Evolutionary conservation across 139 green algal species (phyloP).

Genomic region (Prasinococcaceae sp.): DNA sequence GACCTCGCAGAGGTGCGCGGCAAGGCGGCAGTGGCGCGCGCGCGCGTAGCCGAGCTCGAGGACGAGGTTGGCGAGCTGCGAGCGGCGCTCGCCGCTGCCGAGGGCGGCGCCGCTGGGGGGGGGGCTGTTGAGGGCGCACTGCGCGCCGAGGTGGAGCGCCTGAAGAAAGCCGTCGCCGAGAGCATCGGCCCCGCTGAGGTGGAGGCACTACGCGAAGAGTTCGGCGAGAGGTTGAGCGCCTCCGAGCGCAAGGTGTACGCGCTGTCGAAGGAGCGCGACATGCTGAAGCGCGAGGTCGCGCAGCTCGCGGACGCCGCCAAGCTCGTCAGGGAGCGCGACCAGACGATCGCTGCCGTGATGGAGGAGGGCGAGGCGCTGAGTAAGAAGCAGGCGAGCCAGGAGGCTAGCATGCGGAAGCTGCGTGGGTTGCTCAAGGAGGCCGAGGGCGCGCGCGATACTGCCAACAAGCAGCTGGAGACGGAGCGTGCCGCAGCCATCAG

Average conservation of each 20-base stretch:
- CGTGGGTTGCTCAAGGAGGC: slow-evolving; percentile 14
- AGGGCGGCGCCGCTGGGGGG: too few species aligned
- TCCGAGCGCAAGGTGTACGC: slow-evolving; percentile 44
- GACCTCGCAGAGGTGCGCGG: too few species aligned
- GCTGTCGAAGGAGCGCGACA: slow-evolving; percentile 82
- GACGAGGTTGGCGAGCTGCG: too few species aligned
- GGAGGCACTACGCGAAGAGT: slow-evolving; percentile 23
- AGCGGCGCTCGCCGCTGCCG: too few species aligned
- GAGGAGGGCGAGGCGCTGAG: slow-evolving; percentile 31
- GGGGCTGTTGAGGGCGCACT: too few species aligned
- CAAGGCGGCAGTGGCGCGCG: too few species aligned
- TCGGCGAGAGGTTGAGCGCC: slow-evolving; percentile 14
- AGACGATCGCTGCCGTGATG: slow-evolving; percentile 71
- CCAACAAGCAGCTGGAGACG: slow-evolving; percentile 14
- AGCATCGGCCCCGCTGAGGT: too few species aligned
- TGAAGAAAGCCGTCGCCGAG: too few species aligned
- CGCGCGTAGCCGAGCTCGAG: too few species aligned
- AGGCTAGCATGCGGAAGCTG: slow-evolving; percentile 51
- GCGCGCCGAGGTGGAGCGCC: too few species aligned
- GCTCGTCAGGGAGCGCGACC: slow-evolving; percentile 81
- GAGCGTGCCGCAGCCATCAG: slow-evolving; percentile 17
- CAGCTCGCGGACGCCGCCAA: slow-evolving; percentile 41
- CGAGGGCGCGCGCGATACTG: background rate
- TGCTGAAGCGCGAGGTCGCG: slow-evolving; percentile 53
- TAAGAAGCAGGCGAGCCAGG: slow-evolving; percentile 26